Evolutionary conservation across 768 basidiomycete species (phyloP), one percentile per base, ranked within the genome.

Genomic region (Tubosaeta sp.): DNA sequence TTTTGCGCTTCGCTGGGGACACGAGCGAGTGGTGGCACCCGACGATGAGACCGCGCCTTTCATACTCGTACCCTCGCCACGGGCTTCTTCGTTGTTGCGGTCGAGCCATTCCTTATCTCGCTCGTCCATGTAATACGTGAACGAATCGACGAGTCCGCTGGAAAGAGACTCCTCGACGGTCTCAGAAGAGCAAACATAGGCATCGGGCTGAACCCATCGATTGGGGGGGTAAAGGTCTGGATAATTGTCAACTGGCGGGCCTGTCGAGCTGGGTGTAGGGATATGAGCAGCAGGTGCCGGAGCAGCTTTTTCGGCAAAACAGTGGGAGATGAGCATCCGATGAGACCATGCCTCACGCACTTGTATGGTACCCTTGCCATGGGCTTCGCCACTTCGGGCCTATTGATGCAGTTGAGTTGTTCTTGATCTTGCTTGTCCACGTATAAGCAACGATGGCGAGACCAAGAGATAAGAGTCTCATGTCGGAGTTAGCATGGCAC

Each of bases 71-170:
- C 92, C 92, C 66, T 93, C 91, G 16, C 88, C 90, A 13, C 86
- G 78, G 2, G 88, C 90, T 51, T 86, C 82, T 63, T 86, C 85
- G 61, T 97, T 97, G 64, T 91, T 92, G 71, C 84, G 87, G 60
- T 90, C 87, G 31, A 99, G 79, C 95, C 95, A 99, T 57, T 88
- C 88, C 62, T 88, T 84, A 73, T 98, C 95, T 14, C 88, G 85
- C 69, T 98, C 97, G 61, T 99, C 95, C 88, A 97, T 90, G 58
- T 83, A 90, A 65, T 98, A 97, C 2, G 85, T 84, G 70, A 88
- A 88, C 0, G 88, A 87, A 59, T 87, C 83, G 31, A 81, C 72
- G 51, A 93, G 79, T 11, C 81, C 82, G 57, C 73, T 76, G 5
- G 68, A 67, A 59, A 77, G 74, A 9, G 81, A 74, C 58, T 94